Evolutionary conservation across 495 filamentous ascomycete genomes (phyloP).

Genomic region (Trichoderma orchidacearum): DNA sequence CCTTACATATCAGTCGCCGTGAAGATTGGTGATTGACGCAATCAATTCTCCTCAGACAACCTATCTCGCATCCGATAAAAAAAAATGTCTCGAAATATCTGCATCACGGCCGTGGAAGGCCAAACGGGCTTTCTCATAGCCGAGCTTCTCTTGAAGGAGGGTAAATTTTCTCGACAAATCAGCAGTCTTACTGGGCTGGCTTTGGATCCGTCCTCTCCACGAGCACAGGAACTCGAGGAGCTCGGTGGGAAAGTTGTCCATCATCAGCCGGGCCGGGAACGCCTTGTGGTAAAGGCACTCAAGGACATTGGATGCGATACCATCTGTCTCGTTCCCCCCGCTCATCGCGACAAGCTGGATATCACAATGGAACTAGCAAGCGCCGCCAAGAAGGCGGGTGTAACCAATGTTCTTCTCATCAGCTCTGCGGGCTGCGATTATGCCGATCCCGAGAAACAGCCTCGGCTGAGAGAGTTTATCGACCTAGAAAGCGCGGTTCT

Average conservation of each 20-base stretch:
- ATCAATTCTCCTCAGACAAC: neutral
- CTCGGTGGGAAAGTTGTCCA: slow-evolving; percentile 37
- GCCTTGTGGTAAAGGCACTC: slow-evolving; percentile 21
- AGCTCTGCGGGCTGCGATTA: slow-evolving; percentile 40
- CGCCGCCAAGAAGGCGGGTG: slow-evolving; percentile 34
- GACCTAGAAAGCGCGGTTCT: slow-evolving; percentile 35
- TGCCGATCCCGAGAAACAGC: slow-evolving; percentile 36
- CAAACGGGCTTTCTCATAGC: slow-evolving; percentile 42
- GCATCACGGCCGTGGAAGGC: slow-evolving; percentile 38
- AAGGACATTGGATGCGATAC: slow-evolving; percentile 33
- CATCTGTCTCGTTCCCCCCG: slow-evolving; percentile 39
- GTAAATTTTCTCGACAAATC: slow-evolving; percentile 26
- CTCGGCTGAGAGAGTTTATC: slow-evolving; percentile 38
- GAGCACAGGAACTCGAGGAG: slow-evolving; percentile 38
- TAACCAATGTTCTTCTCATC: slow-evolving; percentile 38
- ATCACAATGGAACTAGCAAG: slow-evolving; percentile 33
- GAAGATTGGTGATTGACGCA: too few species aligned
- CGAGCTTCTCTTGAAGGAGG: slow-evolving; percentile 35
- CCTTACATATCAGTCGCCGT: too few species aligned
- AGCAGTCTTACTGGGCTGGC: slow-evolving; percentile 25
- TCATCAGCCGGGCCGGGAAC: slow-evolving; percentile 27
- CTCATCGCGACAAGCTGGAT: slow-evolving; percentile 32
- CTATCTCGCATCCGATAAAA: neutral
- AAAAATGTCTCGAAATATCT: slow-evolving; percentile 34
- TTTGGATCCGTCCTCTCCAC: slow-evolving; percentile 29